Conservation (phyloP, 2,329 filamentous ascomycete species). For the Sclerotiophoma versabilis region DNA sequence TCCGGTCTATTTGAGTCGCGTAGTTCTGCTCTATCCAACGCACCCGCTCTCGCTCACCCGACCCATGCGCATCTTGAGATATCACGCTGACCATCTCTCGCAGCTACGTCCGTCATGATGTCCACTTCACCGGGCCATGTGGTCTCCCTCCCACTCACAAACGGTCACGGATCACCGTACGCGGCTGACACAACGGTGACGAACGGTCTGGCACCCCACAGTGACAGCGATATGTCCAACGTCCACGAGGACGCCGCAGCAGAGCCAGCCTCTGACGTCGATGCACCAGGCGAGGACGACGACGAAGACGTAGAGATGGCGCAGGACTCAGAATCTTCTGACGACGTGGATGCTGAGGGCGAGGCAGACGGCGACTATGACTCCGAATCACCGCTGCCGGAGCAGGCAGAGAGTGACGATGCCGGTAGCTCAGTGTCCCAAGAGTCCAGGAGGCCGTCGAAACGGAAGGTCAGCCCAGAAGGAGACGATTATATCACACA, state of each 20-base stretch:
- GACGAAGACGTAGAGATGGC: slow-evolving; percentile 54
- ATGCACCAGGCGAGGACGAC: slow-evolving; percentile 50
- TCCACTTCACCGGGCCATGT: slow-evolving; percentile 68
- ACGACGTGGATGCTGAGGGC: slow-evolving; percentile 58
- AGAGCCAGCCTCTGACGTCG: slow-evolving; percentile 48
- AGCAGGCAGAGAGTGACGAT: slow-evolving; percentile 56
- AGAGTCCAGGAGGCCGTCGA: slow-evolving; percentile 69
- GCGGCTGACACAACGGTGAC: slow-evolving; percentile 56
- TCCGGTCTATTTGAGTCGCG: slow-evolving; percentile 54
- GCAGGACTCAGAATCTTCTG: slow-evolving; percentile 56
- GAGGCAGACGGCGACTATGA: slow-evolving; percentile 75
- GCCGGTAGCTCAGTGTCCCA: slow-evolving; percentile 72
- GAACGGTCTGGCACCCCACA: slow-evolving; percentile 60
- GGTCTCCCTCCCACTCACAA: slow-evolving; percentile 69
- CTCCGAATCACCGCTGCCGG: slow-evolving; percentile 63
- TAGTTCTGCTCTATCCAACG: slow-evolving; percentile 46
- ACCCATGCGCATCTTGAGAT: slow-evolving; percentile 42
- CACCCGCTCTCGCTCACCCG: slow-evolving; percentile 43
- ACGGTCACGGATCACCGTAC: slow-evolving; percentile 69
- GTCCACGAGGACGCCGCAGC: slow-evolving; percentile 63
- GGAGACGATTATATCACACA: slow-evolving; percentile 87
- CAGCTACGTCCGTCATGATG: slow-evolving; percentile 69
- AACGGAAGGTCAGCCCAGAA: slow-evolving; percentile 70
- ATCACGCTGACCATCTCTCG: slow-evolving; percentile 53
- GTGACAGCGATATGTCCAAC: slow-evolving; percentile 81